Base-by-base conservation (phyloP, 345 rosid species). In the Eucalyptus brandiana region DNA sequence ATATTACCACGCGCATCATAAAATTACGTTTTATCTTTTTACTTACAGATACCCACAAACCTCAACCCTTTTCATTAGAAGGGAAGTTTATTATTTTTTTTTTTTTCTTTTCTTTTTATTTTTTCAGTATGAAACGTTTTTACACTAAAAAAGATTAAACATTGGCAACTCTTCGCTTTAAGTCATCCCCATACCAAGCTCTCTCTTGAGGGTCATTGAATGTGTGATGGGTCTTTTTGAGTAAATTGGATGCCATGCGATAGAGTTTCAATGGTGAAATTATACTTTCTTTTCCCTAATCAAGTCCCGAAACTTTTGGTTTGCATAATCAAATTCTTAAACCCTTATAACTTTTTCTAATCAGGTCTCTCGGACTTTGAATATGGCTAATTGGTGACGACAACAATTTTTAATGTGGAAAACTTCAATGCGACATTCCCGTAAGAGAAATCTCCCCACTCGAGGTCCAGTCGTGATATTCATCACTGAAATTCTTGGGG, bases 1-100 rank as follows among this genome's bases (percentile, higher is more conserved):
- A 2, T 0, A 1, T 18, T 18, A 7, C 4, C 1, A 53, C 19
- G 4, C 0, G 4, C 2, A 18, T 10, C 10, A 2, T 21, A 53
- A 21, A 5, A 53, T 21, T 53, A 19, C 2, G 1, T 53, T 21
- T 11, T 53, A 53, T 53, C 0, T 0, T 53, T 53, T 53, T 21
- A 53, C 58, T 53, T 53, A 53, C 3, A 8, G 5, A 10, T 19
- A 53, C 24, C 23, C 58, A 19, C 10, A 53, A 19, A 8, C 10
- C 24, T 53, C 58, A 8, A 21, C 26, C 2, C 26, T 53, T 53
- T 11, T 53, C 1, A 4, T 53, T 21, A 53, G 26, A 21, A 53
- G 58, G 56, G 24, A 53, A 18, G 7, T 51, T 51, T 51, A 15
- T 50, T 15, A 4, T n/a, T n/a, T n/a, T n/a, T n/a, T n/a, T n/a